phyloP scores from a whole-genome alignment of 148 eudicot species.

The Chenopodium suecicum region DNA sequence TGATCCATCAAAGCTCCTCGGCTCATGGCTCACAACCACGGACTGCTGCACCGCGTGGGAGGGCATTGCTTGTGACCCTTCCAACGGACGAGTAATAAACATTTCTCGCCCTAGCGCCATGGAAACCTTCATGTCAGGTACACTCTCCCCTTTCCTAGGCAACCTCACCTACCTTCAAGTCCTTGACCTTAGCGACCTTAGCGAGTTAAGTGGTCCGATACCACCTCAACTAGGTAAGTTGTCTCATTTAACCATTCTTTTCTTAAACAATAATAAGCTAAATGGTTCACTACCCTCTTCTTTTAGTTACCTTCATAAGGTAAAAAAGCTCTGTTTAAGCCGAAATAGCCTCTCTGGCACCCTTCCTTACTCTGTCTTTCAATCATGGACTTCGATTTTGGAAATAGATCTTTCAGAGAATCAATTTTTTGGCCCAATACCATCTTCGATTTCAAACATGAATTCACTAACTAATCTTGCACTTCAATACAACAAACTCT shows the following conservation, averaged over 20 bases:
- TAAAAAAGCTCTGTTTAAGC: conserved; percentile 40
- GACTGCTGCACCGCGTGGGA: conserved; percentile 74
- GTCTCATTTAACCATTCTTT: conserved; percentile 37
- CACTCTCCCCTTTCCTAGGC: conserved; percentile 58
- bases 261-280: conserved; percentile 50
- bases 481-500: conserved; percentile 45
- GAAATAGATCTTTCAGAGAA: conserved; percentile 59
- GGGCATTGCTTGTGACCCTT: conserved; percentile 52
- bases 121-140: conserved; percentile 62
- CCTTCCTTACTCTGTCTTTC: conserved; percentile 38
- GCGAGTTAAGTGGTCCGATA: conserved; percentile 43
- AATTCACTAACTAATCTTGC: conserved; percentile 40
- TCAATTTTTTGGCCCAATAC: conserved; percentile 45
- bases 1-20: conserved; percentile 53
- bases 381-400: conserved; percentile 24
- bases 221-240: conserved; percentile 58
- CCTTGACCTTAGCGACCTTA: conserved; percentile 63
- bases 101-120: conserved; percentile 58
- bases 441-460: conserved; percentile 42
- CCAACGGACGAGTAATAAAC: conserved; percentile 52
- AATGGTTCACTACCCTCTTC: conserved; percentile 52
- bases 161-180: conserved; percentile 50
- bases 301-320: conserved; percentile 30
- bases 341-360: conserved; percentile 47
- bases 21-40: conserved; percentile 50